Evolutionary conservation across 805 yeast genomes (phyloP).

Genomic region (Candida jianshihensis): DNA sequence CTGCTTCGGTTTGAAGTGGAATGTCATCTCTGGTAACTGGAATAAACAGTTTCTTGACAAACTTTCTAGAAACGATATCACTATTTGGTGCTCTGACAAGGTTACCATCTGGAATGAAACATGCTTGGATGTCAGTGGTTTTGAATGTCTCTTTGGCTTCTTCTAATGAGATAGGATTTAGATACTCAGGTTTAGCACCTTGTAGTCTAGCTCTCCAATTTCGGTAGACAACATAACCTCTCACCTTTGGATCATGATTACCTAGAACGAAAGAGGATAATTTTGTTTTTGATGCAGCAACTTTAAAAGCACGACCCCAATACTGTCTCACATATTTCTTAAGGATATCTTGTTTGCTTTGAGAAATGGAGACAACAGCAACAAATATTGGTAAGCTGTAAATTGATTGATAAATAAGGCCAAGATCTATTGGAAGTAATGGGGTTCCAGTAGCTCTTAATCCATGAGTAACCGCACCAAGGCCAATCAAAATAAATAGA

Average conservation of each 20-base stretch:
- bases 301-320: constrained; percentile 58
- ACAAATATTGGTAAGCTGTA: not conserved
- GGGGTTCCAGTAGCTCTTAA: constrained; percentile 12
- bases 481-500: constrained; percentile 62
- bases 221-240: constrained; percentile 62
- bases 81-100: constrained; percentile 82
- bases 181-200: constrained; percentile 43
- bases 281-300: constrained; percentile 51
- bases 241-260: constrained; percentile 52
- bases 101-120: constrained; percentile 74
- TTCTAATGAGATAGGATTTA: constrained; percentile 44
- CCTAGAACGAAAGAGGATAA: constrained; percentile 78
- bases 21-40: constrained; percentile 78
- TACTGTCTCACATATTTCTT: constrained; percentile 37
- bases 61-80: constrained; percentile 66
- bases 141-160: constrained; percentile 40
- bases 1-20: constrained; percentile 35
- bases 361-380: constrained; percentile 1
- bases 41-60: constrained; percentile 62
- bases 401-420: not conserved
- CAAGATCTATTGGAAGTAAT: constrained; percentile 14
- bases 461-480: constrained; percentile 40
- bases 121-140: constrained; percentile 37
- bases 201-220: constrained; percentile 36
- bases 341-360: constrained; percentile 8